phyloP scores from a whole-genome alignment of 768 basidiomycete species.

The Russula sp. region DNA sequence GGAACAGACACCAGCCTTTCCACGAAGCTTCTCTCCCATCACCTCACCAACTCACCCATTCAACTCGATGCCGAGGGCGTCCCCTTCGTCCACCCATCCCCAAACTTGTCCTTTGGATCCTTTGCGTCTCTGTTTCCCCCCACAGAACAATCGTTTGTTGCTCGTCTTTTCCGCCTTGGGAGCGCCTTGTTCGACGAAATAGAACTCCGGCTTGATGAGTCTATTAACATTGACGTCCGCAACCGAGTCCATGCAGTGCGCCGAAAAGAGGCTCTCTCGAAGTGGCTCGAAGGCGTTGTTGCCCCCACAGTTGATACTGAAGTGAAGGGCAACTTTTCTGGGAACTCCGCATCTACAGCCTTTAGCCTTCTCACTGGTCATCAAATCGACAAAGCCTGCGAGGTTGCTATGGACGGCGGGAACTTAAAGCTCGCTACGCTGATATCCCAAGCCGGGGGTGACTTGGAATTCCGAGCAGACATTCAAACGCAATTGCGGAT shows the following conservation, averaged over 20 bases:
- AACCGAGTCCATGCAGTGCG: slow-evolving; percentile 55
- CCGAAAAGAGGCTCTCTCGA: slow-evolving; percentile 71
- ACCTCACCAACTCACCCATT: slow-evolving; percentile 67
- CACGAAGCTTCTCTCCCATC: slow-evolving; percentile 64
- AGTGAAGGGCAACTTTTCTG: slow-evolving; percentile 42
- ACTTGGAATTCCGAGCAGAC: slow-evolving; percentile 65
- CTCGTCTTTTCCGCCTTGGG: slow-evolving; percentile 81
- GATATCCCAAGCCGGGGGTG: slow-evolving; percentile 79
- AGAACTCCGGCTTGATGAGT: slow-evolving; percentile 49
- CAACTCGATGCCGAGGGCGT: slow-evolving; percentile 59
- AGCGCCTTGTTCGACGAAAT: slow-evolving; percentile 84
- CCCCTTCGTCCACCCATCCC: slow-evolving; percentile 60
- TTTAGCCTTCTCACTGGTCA: slow-evolving; percentile 83
- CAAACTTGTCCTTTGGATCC: slow-evolving; percentile 66
- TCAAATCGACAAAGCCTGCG: slow-evolving; percentile 78
- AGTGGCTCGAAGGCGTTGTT: slow-evolving; percentile 77
- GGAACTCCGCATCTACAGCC: slow-evolving; percentile 42
- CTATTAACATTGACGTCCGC: slow-evolving; percentile 53
- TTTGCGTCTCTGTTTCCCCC: slow-evolving; percentile 65
- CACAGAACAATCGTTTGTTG: slow-evolving; percentile 66
- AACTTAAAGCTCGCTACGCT: slow-evolving; percentile 85
- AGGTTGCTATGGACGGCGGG: slow-evolving; percentile 62
- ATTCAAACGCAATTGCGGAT: slow-evolving; percentile 66
- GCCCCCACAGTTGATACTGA: slow-evolving; percentile 65
- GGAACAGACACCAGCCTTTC: slow-evolving; percentile 36